Conservation (phyloP, 768 basidiomycete genomes). For the Mycena maculata region DNA sequence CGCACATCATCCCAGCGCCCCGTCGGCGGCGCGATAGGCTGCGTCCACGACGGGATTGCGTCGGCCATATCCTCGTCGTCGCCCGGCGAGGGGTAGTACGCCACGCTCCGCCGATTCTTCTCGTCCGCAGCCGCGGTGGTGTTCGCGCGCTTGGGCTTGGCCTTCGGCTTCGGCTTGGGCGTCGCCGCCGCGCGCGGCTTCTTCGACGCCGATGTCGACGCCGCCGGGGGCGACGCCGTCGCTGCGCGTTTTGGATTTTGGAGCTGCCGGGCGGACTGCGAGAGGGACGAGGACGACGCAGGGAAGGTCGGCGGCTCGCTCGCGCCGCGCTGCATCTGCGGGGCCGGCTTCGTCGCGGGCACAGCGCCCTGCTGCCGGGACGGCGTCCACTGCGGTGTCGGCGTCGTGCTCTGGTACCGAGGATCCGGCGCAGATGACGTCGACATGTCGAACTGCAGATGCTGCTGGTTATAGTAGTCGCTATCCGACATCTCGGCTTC, state of each 20-base stretch:
- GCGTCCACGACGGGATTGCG: slow-evolving; percentile 87
- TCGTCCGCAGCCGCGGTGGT: slow-evolving; percentile 50
- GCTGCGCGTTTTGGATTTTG: slow-evolving; percentile 45
- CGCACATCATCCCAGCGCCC: slow-evolving; percentile 90
- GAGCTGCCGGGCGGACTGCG: slow-evolving; percentile 43
- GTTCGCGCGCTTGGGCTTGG: slow-evolving; percentile 53
- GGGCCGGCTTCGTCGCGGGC: slow-evolving; percentile 35
- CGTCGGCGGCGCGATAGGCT: slow-evolving; percentile 66
- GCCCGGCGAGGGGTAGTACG: slow-evolving; percentile 73
- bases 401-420: slow-evolving; percentile 38
- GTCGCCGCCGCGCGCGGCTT: slow-evolving; percentile 55
- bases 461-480: slow-evolving; percentile 45
- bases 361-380: slow-evolving; percentile 34
- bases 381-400: slow-evolving; percentile 40
- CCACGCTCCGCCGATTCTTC: slow-evolving; percentile 66
- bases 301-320: slow-evolving; percentile 54
- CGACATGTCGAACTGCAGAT: slow-evolving; percentile 34
- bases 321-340: slow-evolving; percentile 46
- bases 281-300: slow-evolving; percentile 46
- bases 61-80: slow-evolving; percentile 67
- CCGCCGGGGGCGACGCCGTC: slow-evolving; percentile 36
- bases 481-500: slow-evolving; percentile 67
- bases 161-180: slow-evolving; percentile 52
- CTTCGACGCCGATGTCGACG: slow-evolving; percentile 46
- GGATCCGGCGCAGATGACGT: slow-evolving; percentile 16